Percentiles rank a stretch among this genome's conserved stretches.
Conservation (phyloP, 2,329 filamentous ascomycete species). For the Cladophialophora exuberans region DNA sequence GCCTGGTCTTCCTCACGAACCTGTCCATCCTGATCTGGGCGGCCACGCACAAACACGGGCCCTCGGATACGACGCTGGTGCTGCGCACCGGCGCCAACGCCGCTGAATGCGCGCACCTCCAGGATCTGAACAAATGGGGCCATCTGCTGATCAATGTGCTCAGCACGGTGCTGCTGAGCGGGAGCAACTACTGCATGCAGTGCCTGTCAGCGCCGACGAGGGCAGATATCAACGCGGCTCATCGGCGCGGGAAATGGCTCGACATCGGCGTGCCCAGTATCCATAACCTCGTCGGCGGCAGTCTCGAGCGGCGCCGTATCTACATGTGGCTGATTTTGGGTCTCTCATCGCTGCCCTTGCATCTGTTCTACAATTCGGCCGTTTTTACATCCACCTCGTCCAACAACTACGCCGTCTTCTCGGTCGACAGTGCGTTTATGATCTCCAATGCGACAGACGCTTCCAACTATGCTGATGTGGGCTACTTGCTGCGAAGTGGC, state of each 20-base stretch:
- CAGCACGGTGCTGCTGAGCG: background rate
- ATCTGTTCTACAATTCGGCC: constrained; percentile 4
- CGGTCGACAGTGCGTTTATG: background rate
- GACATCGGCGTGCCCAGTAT: background rate
- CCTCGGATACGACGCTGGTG: background rate
- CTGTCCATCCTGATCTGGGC: constrained; percentile 1
- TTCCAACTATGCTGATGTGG: background rate
- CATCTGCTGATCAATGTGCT: constrained; percentile 1
- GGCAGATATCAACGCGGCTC: background rate
- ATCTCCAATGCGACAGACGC: background rate
- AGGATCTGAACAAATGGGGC: constrained; percentile 1
- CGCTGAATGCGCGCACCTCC: background rate
- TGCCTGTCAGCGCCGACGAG: background rate
- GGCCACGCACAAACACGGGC: background rate
- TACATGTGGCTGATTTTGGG: background rate
- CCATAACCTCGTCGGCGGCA: background rate
- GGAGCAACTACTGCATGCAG: background rate
- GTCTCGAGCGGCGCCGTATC: background rate
- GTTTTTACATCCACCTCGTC: constrained; percentile 3
- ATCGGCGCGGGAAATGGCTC: background rate
- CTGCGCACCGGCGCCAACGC: background rate
- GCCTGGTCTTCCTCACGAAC: background rate
- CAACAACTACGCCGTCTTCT: constrained; percentile 2
- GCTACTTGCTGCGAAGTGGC: background rate
- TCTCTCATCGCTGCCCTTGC: background rate